These are phyloP conservation scores for Vigna angularis DNA, from an alignment of 306 rosid species.

Conservation along the genomic window DNA sequence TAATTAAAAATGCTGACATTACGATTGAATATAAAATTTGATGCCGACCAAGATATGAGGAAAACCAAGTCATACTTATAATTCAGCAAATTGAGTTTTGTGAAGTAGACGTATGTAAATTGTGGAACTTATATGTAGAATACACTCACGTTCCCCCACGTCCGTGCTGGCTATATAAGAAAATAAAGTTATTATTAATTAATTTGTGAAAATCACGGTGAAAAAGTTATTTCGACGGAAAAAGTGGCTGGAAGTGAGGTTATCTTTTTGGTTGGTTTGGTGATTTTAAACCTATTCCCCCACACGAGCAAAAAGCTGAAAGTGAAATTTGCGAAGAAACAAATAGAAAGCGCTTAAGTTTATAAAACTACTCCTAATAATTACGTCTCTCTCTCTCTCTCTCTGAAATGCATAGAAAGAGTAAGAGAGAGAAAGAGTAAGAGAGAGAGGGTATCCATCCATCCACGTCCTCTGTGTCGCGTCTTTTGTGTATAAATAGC, in stretches of 20 bases:
- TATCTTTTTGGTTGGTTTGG: not conserved
- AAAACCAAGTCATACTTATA: too few relatives aligned
- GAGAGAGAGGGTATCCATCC: conserved; percentile 29
- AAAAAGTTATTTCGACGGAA: not conserved
- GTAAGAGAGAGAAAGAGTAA: not conserved
- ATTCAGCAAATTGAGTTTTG: too few relatives aligned
- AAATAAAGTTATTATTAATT: too few relatives aligned
- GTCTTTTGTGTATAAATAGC: conserved; percentile 59
- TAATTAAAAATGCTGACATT: too few relatives aligned
- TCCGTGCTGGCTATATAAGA: too few relatives aligned
- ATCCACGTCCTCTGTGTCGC: conserved; percentile 13
- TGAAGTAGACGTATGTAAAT: too few relatives aligned
- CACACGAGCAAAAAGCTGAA: conserved; percentile 39
- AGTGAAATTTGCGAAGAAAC: conserved; percentile 33
- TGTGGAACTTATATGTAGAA: too few relatives aligned
- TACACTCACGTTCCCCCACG: too few relatives aligned
- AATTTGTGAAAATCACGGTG: not conserved
- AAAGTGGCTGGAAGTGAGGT: not conserved
- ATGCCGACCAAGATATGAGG: too few relatives aligned
- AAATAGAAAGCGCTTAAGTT: not conserved
- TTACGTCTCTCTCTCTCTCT: too few relatives aligned
- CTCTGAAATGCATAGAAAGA: too few relatives aligned
- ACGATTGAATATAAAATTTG: too few relatives aligned
- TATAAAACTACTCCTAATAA: not conserved
- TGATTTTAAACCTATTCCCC: not conserved